Conservation (phyloP, 2,329 filamentous ascomycete species). For the Fonsecaea pugnacius region DNA sequence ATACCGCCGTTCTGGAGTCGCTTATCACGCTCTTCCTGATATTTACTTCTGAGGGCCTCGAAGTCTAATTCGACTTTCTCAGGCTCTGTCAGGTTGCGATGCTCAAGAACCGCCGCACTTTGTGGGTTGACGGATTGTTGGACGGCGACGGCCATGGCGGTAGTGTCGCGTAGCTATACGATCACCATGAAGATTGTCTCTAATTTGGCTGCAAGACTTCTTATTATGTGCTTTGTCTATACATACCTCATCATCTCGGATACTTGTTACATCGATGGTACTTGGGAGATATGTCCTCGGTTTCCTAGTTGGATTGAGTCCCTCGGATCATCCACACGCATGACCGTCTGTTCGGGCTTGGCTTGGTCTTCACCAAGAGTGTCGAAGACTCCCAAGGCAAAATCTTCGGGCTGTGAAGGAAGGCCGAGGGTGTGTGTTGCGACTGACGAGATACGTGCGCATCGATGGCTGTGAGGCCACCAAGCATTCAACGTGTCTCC, state of each 20-base stretch:
- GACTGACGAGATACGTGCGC: background rate
- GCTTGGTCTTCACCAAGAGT: background rate
- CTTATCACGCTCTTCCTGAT: slow-evolving; percentile 26
- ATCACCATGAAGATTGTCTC: background rate
- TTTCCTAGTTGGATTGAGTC: background rate
- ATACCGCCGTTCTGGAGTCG: slow-evolving; percentile 24
- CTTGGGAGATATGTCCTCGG: background rate
- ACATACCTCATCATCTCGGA: background rate
- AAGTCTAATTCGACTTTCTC: slow-evolving; percentile 18
- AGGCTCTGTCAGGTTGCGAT: background rate
- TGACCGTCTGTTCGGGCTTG: background rate
- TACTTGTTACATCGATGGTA: background rate
- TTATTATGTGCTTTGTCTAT: background rate
- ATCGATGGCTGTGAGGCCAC: background rate
- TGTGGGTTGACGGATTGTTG: background rate
- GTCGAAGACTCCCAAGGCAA: background rate
- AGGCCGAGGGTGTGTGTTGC: background rate
- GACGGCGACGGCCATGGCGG: background rate
- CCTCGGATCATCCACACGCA: background rate
- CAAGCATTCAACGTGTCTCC: background rate
- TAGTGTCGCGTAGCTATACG: background rate
- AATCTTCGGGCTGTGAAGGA: background rate
- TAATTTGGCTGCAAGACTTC: background rate
- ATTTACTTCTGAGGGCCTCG: slow-evolving; percentile 23
- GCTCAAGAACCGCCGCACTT: background rate